Base-by-base conservation (phyloP, 441 rosid genomes). In the Raphanus hybrid region DNA sequence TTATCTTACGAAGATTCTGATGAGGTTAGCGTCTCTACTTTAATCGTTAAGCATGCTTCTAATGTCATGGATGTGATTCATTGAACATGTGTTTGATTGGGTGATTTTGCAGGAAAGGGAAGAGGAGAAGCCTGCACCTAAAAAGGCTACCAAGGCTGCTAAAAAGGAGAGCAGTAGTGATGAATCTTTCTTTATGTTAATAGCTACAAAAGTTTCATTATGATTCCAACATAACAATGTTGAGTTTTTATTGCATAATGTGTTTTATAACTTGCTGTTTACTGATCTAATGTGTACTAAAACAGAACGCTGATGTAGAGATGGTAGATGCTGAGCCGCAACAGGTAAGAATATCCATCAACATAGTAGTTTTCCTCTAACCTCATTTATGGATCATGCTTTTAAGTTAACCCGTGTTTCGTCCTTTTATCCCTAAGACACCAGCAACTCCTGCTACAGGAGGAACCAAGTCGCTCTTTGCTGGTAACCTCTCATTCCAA, bases 381-480 rank as follows among this genome's bases (percentile, higher is more conserved):
- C 20, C 11, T 0, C 2, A 1, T 8, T 12, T 15, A 6, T 29
- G 34, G 4, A 29, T 59, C 27, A 18, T 54, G 7, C 11, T 11
- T 15, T 14, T 34, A 58, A 23, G 63, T 58, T 20, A 58, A 58
- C 4, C n/a, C 12, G 9, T 32, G 0, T 7, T 5, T 45, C 9
- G 16, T 62, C 4, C 6, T 37, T 14, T 0, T 29, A 1, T 15
- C 34, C 87, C 88, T 2, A 83, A 90, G 74, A 88, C 95, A 0
- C 96, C 95, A 8, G 62, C 72, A 8, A 84, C 97, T 20, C 91
- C 69, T 58, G 60, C 81, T 18, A 11, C 79, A 4, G 73, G 81
- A 0, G 97, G 89, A 45, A 77, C 89, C 34, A 93, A 86, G 86
- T 87, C 97, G 0, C 78, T 93, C 11, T 93, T 92, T 71, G 89